phyloP scores from a whole-genome alignment of 176 grass and related monocot genomes.

The Oryza punctata region DNA sequence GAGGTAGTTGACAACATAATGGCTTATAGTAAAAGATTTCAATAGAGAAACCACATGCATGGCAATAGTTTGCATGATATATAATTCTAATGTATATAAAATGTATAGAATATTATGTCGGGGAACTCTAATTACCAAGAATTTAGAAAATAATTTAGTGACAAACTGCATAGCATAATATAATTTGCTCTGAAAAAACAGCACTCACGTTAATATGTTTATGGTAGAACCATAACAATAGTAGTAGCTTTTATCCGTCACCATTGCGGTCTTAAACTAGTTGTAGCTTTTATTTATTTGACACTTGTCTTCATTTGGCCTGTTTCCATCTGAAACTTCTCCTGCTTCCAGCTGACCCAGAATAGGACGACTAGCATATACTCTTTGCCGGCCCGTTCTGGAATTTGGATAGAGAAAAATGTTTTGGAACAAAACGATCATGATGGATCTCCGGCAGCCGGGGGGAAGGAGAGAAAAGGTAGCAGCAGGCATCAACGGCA shows the following conservation, averaged over 20 bases:
- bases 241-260: background rate
- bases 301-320: background rate
- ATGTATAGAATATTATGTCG: background rate
- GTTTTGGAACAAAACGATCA: too few species aligned
- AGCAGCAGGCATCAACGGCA: background rate
- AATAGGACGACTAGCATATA: background rate
- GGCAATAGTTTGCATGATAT: background rate
- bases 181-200: background rate
- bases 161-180: background rate
- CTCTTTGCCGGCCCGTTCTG: background rate
- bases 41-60: background rate
- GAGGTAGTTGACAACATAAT: background rate
- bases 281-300: too few species aligned
- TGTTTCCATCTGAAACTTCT: background rate
- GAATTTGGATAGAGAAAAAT: background rate
- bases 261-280: background rate
- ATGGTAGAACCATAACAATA: background rate
- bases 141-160: background rate
- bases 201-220: background rate
- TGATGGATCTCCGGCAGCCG: background rate
- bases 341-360: too few species aligned
- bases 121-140: background rate
- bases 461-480: background rate
- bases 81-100: background rate
- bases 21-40: background rate